Percentiles rank a stretch among this genome's conserved stretches.
phyloP scores from a whole-genome alignment of 495 filamentous ascomycete species.

The Lasiosphaeriaceae sp. region DNA sequence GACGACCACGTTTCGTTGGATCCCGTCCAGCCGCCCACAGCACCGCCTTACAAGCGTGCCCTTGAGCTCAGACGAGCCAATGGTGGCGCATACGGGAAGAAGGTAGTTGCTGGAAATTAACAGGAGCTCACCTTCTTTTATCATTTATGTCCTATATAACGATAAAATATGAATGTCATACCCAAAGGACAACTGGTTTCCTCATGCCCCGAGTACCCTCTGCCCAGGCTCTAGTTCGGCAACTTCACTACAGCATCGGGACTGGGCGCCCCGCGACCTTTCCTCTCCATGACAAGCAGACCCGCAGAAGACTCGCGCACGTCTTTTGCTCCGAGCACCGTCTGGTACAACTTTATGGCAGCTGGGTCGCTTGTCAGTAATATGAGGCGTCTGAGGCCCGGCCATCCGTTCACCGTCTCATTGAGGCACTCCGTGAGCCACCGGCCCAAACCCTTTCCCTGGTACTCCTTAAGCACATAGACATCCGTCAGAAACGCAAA shows the following conservation, averaged over 20 bases:
- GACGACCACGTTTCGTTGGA: conserved; percentile 72
- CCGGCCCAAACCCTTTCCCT: conserved; percentile 56
- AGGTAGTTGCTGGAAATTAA: conserved; percentile 47
- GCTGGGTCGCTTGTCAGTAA: conserved; percentile 41
- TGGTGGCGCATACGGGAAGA: conserved; percentile 74
- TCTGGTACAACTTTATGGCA: conserved; percentile 44
- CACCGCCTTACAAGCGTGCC: conserved; percentile 88
- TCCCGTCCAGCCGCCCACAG: conserved; percentile 93
- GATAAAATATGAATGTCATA: neutral
- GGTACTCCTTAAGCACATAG: conserved; percentile 53
- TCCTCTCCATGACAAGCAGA: conserved; percentile 29
- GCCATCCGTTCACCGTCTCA: conserved; percentile 52
- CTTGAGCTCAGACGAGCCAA: conserved; percentile 75
- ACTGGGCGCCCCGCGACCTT: conserved; percentile 1
- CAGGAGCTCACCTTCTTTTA: conserved; percentile 7
- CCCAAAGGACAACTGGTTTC: neutral
- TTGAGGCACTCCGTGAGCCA: conserved; percentile 60
- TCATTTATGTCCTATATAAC: neutral
- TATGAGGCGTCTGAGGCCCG: conserved; percentile 52
- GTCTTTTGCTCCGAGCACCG: conserved; percentile 41
- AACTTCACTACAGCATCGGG: neutral
- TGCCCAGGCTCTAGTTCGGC: neutral
- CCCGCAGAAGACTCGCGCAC: conserved; percentile 26
- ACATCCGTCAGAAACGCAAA: conserved; percentile 70
- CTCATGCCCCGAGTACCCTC: neutral